Evolutionary conservation across 129 eudicot genomes (phyloP).

Genomic region (Silybum marianum): DNA sequence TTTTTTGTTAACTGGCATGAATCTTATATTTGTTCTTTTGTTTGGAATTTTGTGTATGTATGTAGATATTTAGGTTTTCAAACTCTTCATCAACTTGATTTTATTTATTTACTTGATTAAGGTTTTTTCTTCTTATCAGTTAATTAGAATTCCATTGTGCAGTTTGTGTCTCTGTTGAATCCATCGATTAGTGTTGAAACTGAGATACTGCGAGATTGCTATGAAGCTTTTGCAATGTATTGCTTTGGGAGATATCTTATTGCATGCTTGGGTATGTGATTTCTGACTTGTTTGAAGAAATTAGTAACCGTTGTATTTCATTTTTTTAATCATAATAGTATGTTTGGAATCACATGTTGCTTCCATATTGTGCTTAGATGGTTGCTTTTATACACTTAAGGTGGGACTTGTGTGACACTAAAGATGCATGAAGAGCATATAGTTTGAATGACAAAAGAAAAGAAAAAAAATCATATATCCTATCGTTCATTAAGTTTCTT

Average conservation of each 20-base stretch:
- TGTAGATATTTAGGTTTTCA: neutral
- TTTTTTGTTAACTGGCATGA: neutral
- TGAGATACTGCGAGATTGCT: conserved; percentile 90
- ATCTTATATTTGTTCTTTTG: neutral
- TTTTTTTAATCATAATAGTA: neutral
- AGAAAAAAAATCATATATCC: neutral
- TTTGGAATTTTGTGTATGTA: neutral
- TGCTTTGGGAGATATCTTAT: conserved; percentile 98
- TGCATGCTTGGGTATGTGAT: conserved; percentile 87
- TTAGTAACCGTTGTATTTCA: neutral
- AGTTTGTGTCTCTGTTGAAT: conserved; percentile 83
- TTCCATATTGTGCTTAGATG: neutral
- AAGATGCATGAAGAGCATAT: neutral
- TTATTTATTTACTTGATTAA: neutral
- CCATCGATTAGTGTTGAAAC: conserved; percentile 86
- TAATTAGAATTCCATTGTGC: conserved; percentile 30
- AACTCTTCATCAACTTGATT: neutral
- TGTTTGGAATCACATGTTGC: neutral
- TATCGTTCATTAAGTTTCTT: neutral
- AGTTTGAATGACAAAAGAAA: neutral
- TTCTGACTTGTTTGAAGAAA: neutral
- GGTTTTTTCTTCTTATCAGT: neutral
- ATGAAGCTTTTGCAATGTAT: conserved; percentile 99
- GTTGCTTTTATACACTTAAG: neutral
- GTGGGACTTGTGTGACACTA: neutral